A percentile compares a stretch with the other conserved stretches of the same genome.
Conservation (phyloP, 192 early-diverging fungal genomes). For the Coemansia umbellata region DNA sequence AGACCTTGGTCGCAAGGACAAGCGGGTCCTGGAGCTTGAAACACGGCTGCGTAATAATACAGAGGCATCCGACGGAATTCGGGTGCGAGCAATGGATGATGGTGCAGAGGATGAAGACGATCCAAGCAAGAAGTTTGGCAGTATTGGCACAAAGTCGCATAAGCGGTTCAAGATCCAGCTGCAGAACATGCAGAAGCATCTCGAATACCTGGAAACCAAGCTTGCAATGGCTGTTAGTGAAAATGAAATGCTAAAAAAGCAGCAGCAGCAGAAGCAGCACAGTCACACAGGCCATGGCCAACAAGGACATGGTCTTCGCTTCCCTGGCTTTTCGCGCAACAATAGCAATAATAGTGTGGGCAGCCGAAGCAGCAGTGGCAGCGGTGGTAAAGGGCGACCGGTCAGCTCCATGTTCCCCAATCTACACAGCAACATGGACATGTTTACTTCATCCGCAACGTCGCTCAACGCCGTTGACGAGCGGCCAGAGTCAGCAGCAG, state of each 20-base stretch:
- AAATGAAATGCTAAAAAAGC: constrained; percentile 41
- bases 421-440: constrained; percentile 38
- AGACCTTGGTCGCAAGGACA: constrained; percentile 26
- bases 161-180: constrained; percentile 51
- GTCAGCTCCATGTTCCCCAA: constrained; percentile 41
- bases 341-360: constrained; percentile 11
- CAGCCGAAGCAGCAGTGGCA: neutral
- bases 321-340: constrained; percentile 23
- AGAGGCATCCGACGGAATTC: constrained; percentile 34
- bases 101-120: constrained; percentile 15
- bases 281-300: neutral
- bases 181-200: constrained; percentile 53
- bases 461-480: constrained; percentile 15
- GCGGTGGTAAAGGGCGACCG: constrained; percentile 8
- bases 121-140: constrained; percentile 17
- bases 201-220: constrained; percentile 50
- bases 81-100: constrained; percentile 36
- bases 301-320: constrained; percentile 9
- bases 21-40: constrained; percentile 27
- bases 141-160: constrained; percentile 45
- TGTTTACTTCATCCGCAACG: constrained; percentile 13
- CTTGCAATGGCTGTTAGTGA: constrained; percentile 44
- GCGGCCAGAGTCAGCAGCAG: constrained; percentile 9
- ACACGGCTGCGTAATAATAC: constrained; percentile 7
- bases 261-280: constrained; percentile 1